A percentile compares a stretch with the other conserved stretches of the same genome.
phyloP scores from a whole-genome alignment of 371 early-diverging fungal genomes.

The Rhizomucor pusillus region DNA sequence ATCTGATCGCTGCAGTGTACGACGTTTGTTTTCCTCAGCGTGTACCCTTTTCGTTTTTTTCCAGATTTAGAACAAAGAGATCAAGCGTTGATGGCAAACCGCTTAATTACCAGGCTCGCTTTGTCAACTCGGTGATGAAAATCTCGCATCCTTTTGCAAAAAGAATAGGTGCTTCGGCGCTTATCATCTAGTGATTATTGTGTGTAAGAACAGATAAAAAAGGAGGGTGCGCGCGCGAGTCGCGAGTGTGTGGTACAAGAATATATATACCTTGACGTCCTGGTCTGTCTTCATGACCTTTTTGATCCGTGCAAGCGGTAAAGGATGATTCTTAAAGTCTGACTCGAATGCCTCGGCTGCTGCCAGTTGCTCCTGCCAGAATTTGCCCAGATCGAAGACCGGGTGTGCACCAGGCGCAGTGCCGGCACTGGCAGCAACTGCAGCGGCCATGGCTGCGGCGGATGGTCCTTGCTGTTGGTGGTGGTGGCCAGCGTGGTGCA shows the following conservation, averaged over 20 bases:
- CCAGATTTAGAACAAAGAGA: not conserved
- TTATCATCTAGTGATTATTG: constrained; percentile 65
- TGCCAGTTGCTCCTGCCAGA: constrained; percentile 46
- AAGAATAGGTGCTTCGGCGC: constrained; percentile 90
- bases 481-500: too few relatives aligned
- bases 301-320: constrained; percentile 99
- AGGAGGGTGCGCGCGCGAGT: not conserved
- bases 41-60: constrained; percentile 66
- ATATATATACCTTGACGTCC: constrained; percentile 53
- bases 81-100: too few relatives aligned
- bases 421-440: not conserved
- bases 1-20: constrained; percentile 96
- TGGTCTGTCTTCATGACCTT: constrained; percentile 99
- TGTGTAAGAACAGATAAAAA: constrained; percentile 4
- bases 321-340: constrained; percentile 90
- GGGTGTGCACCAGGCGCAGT: constrained; percentile 18
- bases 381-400: constrained; percentile 43
- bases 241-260: not conserved
- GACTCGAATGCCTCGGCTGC: constrained; percentile 38
- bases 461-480: too few relatives aligned
- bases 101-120: constrained; percentile 89
- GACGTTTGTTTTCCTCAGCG: constrained; percentile 98
- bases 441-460: not conserved
- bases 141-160: constrained; percentile 98
- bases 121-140: constrained; percentile 95